Percentiles rank a stretch among this genome's conserved stretches.
phyloP scores from a whole-genome alignment of 495 filamentous ascomycete species.

The Symbiotaphrina buchneri region DNA sequence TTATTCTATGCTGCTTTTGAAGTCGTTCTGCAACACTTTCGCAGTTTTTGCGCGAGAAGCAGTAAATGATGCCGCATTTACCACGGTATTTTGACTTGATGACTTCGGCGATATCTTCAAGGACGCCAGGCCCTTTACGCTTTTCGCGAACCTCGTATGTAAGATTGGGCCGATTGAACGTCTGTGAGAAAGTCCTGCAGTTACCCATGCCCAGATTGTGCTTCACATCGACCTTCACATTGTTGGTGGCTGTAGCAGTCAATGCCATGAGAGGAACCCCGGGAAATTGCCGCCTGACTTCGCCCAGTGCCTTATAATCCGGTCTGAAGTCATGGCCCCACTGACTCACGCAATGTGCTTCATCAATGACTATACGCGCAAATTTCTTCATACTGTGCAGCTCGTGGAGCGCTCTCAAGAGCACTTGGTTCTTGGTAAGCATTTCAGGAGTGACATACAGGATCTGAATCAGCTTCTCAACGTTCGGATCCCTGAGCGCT shows the following conservation, averaged over 20 bases:
- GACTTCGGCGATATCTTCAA: conserved; percentile 43
- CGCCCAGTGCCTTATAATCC: conserved; percentile 75
- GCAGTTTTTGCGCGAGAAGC: conserved; percentile 62
- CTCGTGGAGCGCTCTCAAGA: conserved; percentile 33
- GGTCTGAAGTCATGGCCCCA: conserved; percentile 98
- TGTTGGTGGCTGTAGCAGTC: conserved; percentile 84
- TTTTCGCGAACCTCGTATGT: conserved; percentile 57
- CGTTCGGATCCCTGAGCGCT: conserved; percentile 29
- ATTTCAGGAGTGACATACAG: conserved; percentile 96
- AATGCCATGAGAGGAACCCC: conserved; percentile 80
- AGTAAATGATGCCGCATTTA: conserved; percentile 87
- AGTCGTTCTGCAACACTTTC: conserved; percentile 59
- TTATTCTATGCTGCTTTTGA: conserved; percentile 31
- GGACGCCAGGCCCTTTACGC: conserved; percentile 27
- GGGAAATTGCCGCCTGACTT: conserved; percentile 40
- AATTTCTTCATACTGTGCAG: conserved; percentile 45
- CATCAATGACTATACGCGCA: conserved; percentile 86
- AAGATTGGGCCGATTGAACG: conserved; percentile 86
- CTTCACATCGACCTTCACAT: conserved; percentile 77
- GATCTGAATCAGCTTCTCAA: conserved; percentile 51
- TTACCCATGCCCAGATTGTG: conserved; percentile 60
- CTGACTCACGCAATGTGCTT: conserved; percentile 95
- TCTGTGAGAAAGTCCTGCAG: conserved; percentile 63
- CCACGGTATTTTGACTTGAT: conserved; percentile 41
- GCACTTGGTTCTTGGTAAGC: conserved; percentile 51